A percentile compares a stretch with the other conserved stretches of the same genome.
These are phyloP conservation scores for Piedraia hortae DNA, from an alignment of 2,329 filamentous ascomycete genomes.

Conservation along the genomic window DNA sequence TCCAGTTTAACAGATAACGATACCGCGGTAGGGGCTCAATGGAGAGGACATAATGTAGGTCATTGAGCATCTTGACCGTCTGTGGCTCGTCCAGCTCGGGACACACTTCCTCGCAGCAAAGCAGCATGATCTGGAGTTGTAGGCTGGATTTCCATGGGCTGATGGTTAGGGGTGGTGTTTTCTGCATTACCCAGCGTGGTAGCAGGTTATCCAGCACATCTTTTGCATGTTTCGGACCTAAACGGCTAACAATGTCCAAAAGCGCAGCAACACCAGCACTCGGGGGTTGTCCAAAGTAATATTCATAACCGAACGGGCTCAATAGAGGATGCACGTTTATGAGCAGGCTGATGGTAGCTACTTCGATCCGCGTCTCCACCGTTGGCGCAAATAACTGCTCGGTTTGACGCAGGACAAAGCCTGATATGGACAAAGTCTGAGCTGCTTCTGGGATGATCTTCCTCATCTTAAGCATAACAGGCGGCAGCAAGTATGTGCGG, in stretches of 20 bases:
- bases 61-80: conserved; percentile 12
- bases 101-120: conserved; percentile 16
- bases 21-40: conserved; percentile 21
- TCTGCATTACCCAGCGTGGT: conserved; percentile 18
- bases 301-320: conserved; percentile 11
- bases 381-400: conserved; percentile 16
- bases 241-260: conserved; percentile 17
- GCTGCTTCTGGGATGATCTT: conserved; percentile 8
- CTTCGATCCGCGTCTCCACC: conserved; percentile 20
- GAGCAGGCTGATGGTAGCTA: conserved; percentile 12
- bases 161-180: conserved; percentile 17
- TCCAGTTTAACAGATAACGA: conserved; percentile 22
- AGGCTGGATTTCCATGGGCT: conserved; percentile 21
- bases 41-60: conserved; percentile 16
- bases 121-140: conserved; percentile 20
- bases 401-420: conserved; percentile 15
- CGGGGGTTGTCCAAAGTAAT: conserved; percentile 19
- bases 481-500: conserved; percentile 10
- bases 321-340: conserved; percentile 11
- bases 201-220: conserved; percentile 9
- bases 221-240: conserved; percentile 6
- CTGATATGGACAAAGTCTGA: conserved; percentile 13
- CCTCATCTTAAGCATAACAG: conserved; percentile 6
- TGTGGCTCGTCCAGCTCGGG: conserved; percentile 3
- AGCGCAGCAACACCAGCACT: conserved; percentile 18